phyloP scores from a whole-genome alignment of 805 yeast genomes.

The Barnettozyma siamensis region DNA sequence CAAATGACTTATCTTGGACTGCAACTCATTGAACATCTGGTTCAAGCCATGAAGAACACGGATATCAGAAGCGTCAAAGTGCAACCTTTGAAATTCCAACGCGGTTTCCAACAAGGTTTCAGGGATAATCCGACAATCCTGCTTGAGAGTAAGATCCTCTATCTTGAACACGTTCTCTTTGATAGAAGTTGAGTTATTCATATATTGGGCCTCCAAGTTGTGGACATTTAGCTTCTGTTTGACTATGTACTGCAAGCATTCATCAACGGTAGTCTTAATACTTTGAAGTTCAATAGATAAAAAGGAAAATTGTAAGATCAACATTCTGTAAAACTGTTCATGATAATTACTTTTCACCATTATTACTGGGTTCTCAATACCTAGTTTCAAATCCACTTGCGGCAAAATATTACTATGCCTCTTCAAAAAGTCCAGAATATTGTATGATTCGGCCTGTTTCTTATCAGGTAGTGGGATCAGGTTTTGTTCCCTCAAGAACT shows the following conservation, averaged over 20 bases:
- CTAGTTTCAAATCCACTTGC: constrained; percentile 28
- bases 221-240: constrained; percentile 13
- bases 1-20: constrained; percentile 8
- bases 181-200: constrained; percentile 12
- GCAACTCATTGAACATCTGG: constrained; percentile 16
- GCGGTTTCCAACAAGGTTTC: not conserved
- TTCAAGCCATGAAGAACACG: constrained; percentile 27
- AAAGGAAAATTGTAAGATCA: constrained; percentile 25
- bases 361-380: constrained; percentile 34
- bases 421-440: constrained; percentile 8
- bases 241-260: constrained; percentile 11
- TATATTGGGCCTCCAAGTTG: constrained; percentile 13
- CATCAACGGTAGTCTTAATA: constrained; percentile 17
- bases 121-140: constrained; percentile 15
- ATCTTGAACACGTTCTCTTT: constrained; percentile 8
- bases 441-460: not conserved
- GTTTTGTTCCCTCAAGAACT: constrained; percentile 1
- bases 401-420: constrained; percentile 28
- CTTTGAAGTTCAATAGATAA: constrained; percentile 16
- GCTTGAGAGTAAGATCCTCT: constrained; percentile 15
- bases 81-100: constrained; percentile 10
- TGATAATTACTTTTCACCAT: constrained; percentile 28
- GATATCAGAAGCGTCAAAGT: constrained; percentile 26
- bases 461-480: constrained; percentile 2
- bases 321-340: constrained; percentile 26